Evolutionary conservation across 768 basidiomycete genomes (phyloP).

Genomic region (Suillus brevipes): DNA sequence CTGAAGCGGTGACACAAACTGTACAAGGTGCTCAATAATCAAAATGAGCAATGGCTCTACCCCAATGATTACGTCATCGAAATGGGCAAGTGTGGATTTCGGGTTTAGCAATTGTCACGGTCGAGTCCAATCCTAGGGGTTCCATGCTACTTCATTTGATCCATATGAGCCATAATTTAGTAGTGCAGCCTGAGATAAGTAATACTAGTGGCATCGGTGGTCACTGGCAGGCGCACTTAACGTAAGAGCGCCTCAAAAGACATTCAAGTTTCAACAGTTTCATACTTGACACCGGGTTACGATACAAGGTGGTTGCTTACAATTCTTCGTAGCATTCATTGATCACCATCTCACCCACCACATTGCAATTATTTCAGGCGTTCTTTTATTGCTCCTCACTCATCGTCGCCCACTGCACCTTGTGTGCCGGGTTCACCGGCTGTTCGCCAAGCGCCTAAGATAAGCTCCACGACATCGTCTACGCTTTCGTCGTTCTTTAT

Average conservation of each 20-base stretch:
- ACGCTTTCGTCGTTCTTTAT: slow-evolving; percentile 79
- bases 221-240: no score
- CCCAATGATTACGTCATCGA: background rate
- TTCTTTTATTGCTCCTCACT: slow-evolving; percentile 2
- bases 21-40: background rate
- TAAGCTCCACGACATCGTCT: slow-evolving; percentile 75
- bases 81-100: no score
- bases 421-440: slow-evolving; percentile 72
- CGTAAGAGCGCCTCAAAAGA: no score
- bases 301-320: background rate
- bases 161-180: no score
- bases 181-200: background rate
- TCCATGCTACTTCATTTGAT: no score
- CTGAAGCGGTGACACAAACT: background rate
- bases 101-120: no score
- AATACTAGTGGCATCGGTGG: background rate
- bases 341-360: background rate
- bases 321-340: background rate
- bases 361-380: background rate
- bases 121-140: no score
- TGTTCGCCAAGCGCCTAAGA: slow-evolving; percentile 86
- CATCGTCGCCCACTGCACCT: slow-evolving; percentile 35
- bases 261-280: background rate
- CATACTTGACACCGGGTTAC: background rate
- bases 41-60: background rate